These are phyloP conservation scores for Zymoseptoria passerinii DNA, from an alignment of 2,329 filamentous ascomycete genomes.

Conservation along the genomic window DNA sequence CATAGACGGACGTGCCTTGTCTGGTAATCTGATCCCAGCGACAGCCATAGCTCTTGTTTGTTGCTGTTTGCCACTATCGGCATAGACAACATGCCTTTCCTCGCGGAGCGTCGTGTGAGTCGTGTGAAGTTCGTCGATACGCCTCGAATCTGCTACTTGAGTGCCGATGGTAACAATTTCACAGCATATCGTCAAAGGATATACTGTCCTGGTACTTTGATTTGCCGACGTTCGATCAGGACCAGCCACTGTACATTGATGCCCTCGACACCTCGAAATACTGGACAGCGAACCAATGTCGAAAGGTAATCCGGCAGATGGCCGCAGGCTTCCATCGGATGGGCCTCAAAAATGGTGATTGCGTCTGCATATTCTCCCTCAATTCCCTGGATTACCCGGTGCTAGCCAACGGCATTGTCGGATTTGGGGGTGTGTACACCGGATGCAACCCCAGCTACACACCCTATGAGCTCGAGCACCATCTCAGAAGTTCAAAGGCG, in stretches of 20 bases:
- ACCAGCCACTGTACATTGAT: constrained; percentile 45
- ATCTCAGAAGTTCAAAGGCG: constrained; percentile 20
- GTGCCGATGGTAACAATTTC: not conserved
- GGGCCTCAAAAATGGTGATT: constrained; percentile 42
- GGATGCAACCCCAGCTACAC: constrained; percentile 31
- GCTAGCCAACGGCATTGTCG: constrained; percentile 18
- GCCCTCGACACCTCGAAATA: constrained; percentile 28
- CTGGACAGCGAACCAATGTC: constrained; percentile 37
- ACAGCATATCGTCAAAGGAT: constrained; percentile 39
- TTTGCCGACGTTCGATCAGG: constrained; percentile 36
- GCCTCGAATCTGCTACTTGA: too few relatives aligned
- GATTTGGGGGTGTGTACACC: constrained; percentile 26
- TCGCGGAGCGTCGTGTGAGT: too few relatives aligned
- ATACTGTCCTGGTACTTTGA: constrained; percentile 47
- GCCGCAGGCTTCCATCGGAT: constrained; percentile 41
- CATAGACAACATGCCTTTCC: too few relatives aligned
- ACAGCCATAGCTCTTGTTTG: constrained; percentile 30
- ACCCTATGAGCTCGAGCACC: constrained; percentile 25
- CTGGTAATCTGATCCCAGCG: too few relatives aligned
- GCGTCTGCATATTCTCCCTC: constrained; percentile 42
- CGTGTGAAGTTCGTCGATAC: too few relatives aligned
- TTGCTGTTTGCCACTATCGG: too few relatives aligned
- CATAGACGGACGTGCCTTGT: too few relatives aligned
- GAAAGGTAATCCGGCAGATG: constrained; percentile 38
- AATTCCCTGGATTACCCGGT: constrained; percentile 33